phyloP scores from a whole-genome alignment of 331 rosid species.

The Dryas integrifolia region DNA sequence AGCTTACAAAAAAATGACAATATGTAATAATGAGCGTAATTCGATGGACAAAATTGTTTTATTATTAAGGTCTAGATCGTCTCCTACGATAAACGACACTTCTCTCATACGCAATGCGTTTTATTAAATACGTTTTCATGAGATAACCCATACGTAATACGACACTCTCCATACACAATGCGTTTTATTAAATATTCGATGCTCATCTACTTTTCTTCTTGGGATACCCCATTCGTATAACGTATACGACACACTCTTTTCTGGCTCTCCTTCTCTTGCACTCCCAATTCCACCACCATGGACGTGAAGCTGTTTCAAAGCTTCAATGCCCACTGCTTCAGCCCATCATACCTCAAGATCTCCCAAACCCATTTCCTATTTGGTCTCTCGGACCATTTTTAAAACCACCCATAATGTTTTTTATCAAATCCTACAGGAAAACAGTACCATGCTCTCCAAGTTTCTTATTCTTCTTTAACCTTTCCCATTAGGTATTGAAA shows the following conservation, averaged over 20 bases:
- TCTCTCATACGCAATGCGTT: too few species aligned
- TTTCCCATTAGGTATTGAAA: constrained; percentile 26
- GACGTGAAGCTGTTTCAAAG: constrained; percentile 11
- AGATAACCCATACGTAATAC: too few species aligned
- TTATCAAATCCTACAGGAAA: constrained; percentile 1
- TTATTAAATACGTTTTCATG: too few species aligned
- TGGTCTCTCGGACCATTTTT: constrained; percentile 2
- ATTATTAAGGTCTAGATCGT: too few species aligned
- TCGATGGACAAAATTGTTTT: too few species aligned
- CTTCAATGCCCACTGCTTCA: constrained; percentile 2
- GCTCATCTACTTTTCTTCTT: too few species aligned
- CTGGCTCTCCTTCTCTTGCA: background rate
- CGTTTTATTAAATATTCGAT: too few species aligned
- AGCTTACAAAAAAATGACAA: too few species aligned
- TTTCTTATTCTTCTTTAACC: constrained; percentile 13
- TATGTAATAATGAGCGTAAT: too few species aligned
- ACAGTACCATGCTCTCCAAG: constrained; percentile 15
- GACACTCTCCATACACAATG: too few species aligned
- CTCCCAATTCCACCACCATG: constrained; percentile 23
- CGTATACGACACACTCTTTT: background rate
- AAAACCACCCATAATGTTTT: background rate
- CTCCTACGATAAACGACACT: too few species aligned
- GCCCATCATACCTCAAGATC: constrained; percentile 13
- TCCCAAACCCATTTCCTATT: constrained; percentile 5
- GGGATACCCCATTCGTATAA: too few species aligned